Conservation (phyloP, 495 filamentous ascomycete genomes). For the Neurospora sp. region DNA sequence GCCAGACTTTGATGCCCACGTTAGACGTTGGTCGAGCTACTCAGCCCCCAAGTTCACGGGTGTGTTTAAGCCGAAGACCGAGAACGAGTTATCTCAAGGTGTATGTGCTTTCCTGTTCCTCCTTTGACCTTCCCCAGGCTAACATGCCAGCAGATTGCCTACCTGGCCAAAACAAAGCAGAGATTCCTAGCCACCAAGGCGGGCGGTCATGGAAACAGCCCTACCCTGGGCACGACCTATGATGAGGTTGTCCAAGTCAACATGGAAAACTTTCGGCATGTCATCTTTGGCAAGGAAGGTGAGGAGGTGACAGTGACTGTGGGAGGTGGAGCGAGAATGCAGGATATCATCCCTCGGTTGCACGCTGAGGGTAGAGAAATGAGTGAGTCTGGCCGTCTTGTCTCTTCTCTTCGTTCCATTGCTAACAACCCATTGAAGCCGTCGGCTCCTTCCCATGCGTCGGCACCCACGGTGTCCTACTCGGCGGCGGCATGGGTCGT, state of each 20-base stretch:
- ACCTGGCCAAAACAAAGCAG: background rate
- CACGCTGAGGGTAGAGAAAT: background rate
- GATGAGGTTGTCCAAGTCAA: constrained; percentile 3
- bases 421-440: background rate
- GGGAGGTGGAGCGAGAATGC: constrained; percentile 3
- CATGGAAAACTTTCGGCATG: background rate
- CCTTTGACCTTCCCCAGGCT: background rate
- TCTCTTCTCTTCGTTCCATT: background rate
- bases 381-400: background rate
- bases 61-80: background rate
- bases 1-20: background rate
- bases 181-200: background rate
- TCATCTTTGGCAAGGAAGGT: background rate
- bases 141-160: background rate
- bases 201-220: background rate
- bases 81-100: background rate
- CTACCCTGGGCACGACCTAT: background rate
- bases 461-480: constrained; percentile 33
- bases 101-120: background rate
- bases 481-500: constrained; percentile 46
- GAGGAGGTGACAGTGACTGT: constrained; percentile 2
- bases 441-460: constrained; percentile 43
- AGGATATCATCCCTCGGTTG: background rate
- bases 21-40: background rate
- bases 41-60: background rate